Base-by-base conservation (phyloP, 371 early-diverging fungal species). In the Capillidium rhysosporum region DNA sequence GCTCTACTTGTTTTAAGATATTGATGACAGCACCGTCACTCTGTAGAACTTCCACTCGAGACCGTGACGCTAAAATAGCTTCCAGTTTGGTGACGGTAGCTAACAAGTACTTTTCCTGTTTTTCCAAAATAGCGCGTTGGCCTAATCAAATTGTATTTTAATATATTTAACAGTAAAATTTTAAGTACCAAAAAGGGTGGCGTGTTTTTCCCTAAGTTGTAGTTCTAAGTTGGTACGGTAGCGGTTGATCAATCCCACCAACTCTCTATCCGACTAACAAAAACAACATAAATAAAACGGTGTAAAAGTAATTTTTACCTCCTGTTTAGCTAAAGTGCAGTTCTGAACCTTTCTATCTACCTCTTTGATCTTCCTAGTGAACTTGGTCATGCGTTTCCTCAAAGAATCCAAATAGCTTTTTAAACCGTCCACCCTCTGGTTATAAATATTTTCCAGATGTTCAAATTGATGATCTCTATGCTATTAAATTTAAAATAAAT, bases 391-490 rank as follows among this genome's bases (percentile, higher is more conserved):
- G 4, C 51, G 12, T 21, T 51, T 51, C 3, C 24, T 10, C 8
- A 51, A 18, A n/a, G 51, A 10, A 18, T 10, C 18, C 12, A 51
- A 18, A 51, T 51, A 51, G 38, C n/a, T 31, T 18, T 51, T 38
- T 18, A 51, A 20, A 4, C 51, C 38, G 4, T 51, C 51, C n/a
- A 51, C 24, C 21, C 51, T 30, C 38, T 54, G 44, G 9, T 54
- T 40, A 44, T 54, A 54, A 28, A 54, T 54, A 21, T 10, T 31
- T 40, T 41, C 30, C 16, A 54, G 14, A 31, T 44, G 43, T 29
- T 54, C 54, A 21, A 54, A 54, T 28, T 54, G 21, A 26, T 54
- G 54, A 9, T 54, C 54, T 1, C 45, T 20, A 41, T 54, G 54
- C 54, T 54, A 28, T 20, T 28, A 44, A 28, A 30, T 2, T 29